Conservation (phyloP, 345 rosid species). For the Linum lewisii region DNA sequence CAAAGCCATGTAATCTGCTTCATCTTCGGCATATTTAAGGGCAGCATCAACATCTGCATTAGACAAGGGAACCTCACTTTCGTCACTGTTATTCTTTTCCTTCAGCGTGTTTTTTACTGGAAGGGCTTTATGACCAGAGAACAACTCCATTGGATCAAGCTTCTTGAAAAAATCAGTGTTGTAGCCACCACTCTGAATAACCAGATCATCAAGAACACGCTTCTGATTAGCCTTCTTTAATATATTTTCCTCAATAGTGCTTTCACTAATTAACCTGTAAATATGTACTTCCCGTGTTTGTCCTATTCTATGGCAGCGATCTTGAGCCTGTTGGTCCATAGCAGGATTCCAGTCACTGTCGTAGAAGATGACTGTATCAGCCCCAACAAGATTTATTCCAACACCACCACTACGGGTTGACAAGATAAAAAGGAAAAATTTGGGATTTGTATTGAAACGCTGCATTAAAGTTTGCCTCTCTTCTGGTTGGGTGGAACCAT, state of each 20-base stretch:
- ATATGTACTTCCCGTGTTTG: slow-evolving; percentile 99
- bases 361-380: slow-evolving; percentile 98
- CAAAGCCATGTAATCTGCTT: slow-evolving; percentile 99
- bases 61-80: slow-evolving; percentile 51
- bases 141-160: slow-evolving; percentile 96
- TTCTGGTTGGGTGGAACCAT: slow-evolving; percentile 99
- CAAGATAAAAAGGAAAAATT: slow-evolving; percentile 88
- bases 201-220: slow-evolving; percentile 96
- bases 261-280: slow-evolving; percentile 90
- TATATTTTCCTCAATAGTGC: slow-evolving; percentile 97
- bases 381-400: slow-evolving; percentile 97
- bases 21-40: slow-evolving; percentile 91
- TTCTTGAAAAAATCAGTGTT: slow-evolving; percentile 98
- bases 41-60: slow-evolving; percentile 98
- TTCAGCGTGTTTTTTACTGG: slow-evolving; percentile 41
- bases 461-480: slow-evolving; percentile 99
- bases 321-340: slow-evolving; percentile 99
- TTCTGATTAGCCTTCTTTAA: slow-evolving; percentile 98
- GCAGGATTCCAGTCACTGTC: slow-evolving; percentile 99
- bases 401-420: slow-evolving; percentile 99
- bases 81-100: slow-evolving; percentile 38
- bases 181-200: slow-evolving; percentile 94
- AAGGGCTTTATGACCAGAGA: slow-evolving; percentile 70
- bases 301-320: slow-evolving; percentile 99
- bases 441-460: slow-evolving; percentile 97